These are phyloP conservation scores for Neoascochyta sp. DNA, from an alignment of 2,329 filamentous ascomycete species.

Conservation along the genomic window DNA sequence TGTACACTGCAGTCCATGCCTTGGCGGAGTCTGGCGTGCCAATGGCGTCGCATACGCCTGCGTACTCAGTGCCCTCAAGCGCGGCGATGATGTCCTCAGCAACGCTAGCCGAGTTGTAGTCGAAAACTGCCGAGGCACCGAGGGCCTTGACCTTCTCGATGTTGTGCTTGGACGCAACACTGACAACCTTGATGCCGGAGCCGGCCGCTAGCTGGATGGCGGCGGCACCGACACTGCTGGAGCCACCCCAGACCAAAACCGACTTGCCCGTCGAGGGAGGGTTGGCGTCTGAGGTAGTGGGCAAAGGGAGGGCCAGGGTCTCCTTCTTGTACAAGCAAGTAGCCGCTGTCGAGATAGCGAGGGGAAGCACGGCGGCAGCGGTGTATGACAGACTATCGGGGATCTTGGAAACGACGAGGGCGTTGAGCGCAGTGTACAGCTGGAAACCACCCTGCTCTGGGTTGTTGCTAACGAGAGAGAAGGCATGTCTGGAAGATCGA, in stretches of 20 bases:
- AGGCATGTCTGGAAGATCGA: constrained; percentile 16
- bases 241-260: constrained; percentile 53
- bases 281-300: constrained; percentile 32
- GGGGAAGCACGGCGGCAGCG: constrained; percentile 42
- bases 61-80: constrained; percentile 42
- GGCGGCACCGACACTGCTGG: constrained; percentile 41
- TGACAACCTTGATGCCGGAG: constrained; percentile 42
- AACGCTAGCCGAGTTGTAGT: constrained; percentile 30
- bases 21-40: constrained; percentile 18
- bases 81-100: constrained; percentile 41
- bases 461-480: constrained; percentile 22
- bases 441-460: constrained; percentile 32
- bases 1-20: constrained; percentile 25
- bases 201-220: constrained; percentile 45
- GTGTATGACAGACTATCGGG: constrained; percentile 39
- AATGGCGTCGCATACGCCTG: constrained; percentile 43
- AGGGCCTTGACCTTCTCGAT: constrained; percentile 25
- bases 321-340: constrained; percentile 42
- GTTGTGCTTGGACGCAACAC: constrained; percentile 37
- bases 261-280: constrained; percentile 34
- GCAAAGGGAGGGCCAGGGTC: constrained; percentile 40
- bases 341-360: constrained; percentile 45
- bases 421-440: constrained; percentile 30
- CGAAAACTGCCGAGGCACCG: constrained; percentile 29
- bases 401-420: constrained; percentile 36